Evolutionary conservation across 2,329 filamentous ascomycete species (phyloP), one percentile per base, ranked within the genome.

Genomic region (Raffaelea arxii): DNA sequence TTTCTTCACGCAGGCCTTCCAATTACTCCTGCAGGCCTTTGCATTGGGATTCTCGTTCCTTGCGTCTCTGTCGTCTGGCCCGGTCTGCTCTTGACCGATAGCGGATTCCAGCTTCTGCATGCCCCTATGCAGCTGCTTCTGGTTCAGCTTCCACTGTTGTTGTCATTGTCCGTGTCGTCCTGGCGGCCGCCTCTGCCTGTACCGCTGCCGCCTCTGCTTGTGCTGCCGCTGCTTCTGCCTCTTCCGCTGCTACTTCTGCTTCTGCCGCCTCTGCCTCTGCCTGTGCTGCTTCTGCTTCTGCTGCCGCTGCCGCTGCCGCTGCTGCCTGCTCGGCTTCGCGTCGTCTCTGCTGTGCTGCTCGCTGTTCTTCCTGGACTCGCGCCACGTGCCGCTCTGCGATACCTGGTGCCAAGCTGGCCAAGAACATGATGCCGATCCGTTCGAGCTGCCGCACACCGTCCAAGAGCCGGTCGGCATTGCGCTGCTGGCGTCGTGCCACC

Each of bases 371-470:
- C 54, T 78, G 75, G 3, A 78, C 59, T 39, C 75, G 69, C 22
- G 72, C 74, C 50, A 84, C 82, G 51, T 84, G 80, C 42, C 78
- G 66, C 61, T 84, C 80, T 1, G 78, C 78, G 22, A 84, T 71
- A 10, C 80, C 80, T 1, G 80, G 80, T 2, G 79, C 77, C 50
- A 84, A 72, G 57, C 80, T 84, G 19, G 80, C 80, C 21, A 84
- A 64, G 55, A 84, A 83, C 22, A 84, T 65, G 16, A 83, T 68
- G 0, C 75, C 68, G 18, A 78, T 74, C 51, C 80, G 71, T 60
- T 84, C 78, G 6, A 77, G 55, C 11, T 76, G 65, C 47, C 78
- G 67, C 5, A 74, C 60, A 47, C 75, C 72, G 43, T 70, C 61
- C 50, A 70, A 56, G 5, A 78, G 54, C 71, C 75, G 72, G 41